Evolutionary conservation across 768 basidiomycete genomes (phyloP), one percentile per base, ranked within the genome.

Genomic region (Omphalotus guepiniiformis): DNA sequence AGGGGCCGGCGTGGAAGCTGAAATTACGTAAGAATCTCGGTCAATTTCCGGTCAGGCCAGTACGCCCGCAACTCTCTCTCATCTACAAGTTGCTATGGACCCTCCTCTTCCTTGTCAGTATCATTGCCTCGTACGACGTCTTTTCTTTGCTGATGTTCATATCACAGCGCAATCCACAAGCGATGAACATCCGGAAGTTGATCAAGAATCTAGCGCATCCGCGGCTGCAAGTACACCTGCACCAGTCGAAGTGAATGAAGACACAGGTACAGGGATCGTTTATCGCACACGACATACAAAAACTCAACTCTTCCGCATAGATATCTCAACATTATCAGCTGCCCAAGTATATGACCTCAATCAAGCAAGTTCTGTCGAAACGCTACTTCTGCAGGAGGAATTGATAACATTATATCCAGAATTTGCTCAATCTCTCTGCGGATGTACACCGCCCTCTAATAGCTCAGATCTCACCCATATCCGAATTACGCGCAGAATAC

Each of bases 401-500:
- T 18, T 27, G 9, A 27, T 42, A 7, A 47, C 21, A 23, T 12
- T 49, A 77, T 29, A 32, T 36, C 12, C 21, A 49, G 74, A 67
- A 54, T 19, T 50, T 68, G n/a, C 54, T 74, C 2, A 63, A 75
- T 15, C 72, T 71, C 23, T 65, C 68, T 26, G 58, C 65, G 41
- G 61, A 34, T 18, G 60, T 63, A 2, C 50, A 64, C 13, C 71
- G 75, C 12, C 81, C 80, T 6, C 67, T 87, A 39, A 73, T 90
- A 49, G 75, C 78, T 26, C 58, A 64, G 15, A 66, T 85, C 40
- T 68, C 70, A 9, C 70, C 79, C 3, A 78, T 86, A 51, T 62
- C 72, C 1, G 63, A 63, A 3, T 67, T 91, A 37, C 78, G 83
- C 23, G 69, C 63, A 4, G 88, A 90, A 64, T 91, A 91, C 55